Conservation (phyloP, 1,284 basidiomycete species). For the Agaricales sp. region DNA sequence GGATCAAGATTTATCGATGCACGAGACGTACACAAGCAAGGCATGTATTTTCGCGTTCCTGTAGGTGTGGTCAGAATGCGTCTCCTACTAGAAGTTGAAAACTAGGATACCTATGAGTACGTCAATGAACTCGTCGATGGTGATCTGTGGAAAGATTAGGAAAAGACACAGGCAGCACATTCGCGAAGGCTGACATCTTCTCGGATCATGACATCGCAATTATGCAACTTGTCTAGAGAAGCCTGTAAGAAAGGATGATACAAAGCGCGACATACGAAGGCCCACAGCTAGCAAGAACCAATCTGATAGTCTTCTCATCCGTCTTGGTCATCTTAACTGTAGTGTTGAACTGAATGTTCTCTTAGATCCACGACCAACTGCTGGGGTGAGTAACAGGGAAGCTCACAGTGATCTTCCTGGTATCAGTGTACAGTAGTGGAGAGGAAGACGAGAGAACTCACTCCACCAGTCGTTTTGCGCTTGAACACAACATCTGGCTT, state of each 20-base stretch:
- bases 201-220: constrained; percentile 94
- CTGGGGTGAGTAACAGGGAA: constrained; percentile 3
- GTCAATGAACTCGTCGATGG: constrained; percentile 96
- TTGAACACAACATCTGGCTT: constrained; percentile 85
- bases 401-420: constrained; percentile 40
- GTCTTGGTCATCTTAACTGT: constrained; percentile 93
- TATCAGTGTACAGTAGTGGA: background rate
- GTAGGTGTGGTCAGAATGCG: constrained; percentile 9
- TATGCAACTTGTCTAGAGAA: constrained; percentile 70
- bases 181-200: constrained; percentile 82
- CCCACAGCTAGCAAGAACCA: constrained; percentile 80
- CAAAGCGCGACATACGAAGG: constrained; percentile 8
- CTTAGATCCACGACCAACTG: constrained; percentile 4
- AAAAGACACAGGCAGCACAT: too few relatives aligned
- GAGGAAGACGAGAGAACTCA: constrained; percentile 28
- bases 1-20: constrained; percentile 3
- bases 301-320: constrained; percentile 90
- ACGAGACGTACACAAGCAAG: constrained; percentile 62
- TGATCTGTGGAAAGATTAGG: constrained; percentile 54
- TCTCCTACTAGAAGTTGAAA: background rate
- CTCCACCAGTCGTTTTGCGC: constrained; percentile 85
- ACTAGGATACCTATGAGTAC: constrained; percentile 80
- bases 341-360: constrained; percentile 62
- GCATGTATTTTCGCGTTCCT: constrained; percentile 92
- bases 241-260: constrained; percentile 4